Evolutionary conservation across 2,329 filamentous ascomycete genomes (phyloP).

Genomic region (Sordariomycetes sp.): DNA sequence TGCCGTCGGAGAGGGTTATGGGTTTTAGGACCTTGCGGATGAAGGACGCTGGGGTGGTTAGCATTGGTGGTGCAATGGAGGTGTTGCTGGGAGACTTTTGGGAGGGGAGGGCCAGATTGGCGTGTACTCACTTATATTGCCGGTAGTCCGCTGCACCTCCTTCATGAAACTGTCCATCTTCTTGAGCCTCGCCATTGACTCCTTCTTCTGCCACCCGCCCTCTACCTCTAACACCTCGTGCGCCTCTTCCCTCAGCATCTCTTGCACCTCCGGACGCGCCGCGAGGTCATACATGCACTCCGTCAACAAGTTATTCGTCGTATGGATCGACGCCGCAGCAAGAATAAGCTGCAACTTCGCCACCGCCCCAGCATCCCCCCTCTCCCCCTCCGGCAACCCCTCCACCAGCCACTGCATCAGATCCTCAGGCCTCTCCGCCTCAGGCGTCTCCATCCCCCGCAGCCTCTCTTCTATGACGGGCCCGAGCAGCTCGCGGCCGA

Average conservation of each 20-base stretch:
- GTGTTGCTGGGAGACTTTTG: neutral
- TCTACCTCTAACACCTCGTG: constrained; percentile 24
- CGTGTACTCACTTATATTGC: constrained; percentile 23
- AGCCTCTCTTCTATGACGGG: constrained; percentile 33
- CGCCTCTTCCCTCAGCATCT: constrained; percentile 34
- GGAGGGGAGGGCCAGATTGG: neutral
- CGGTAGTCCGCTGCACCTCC: constrained; percentile 24
- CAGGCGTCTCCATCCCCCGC: constrained; percentile 21
- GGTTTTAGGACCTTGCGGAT: constrained; percentile 31
- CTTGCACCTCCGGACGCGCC: constrained; percentile 30
- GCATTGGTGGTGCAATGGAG: neutral
- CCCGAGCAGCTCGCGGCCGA: constrained; percentile 26
- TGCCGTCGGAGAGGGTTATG: constrained; percentile 30
- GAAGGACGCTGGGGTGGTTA: constrained; percentile 21
- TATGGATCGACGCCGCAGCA: constrained; percentile 29
- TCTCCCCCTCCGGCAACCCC: constrained; percentile 22
- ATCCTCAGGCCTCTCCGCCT: constrained; percentile 23
- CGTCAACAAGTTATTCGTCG: constrained; percentile 27
- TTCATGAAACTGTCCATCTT: constrained; percentile 36
- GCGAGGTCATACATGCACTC: constrained; percentile 37
- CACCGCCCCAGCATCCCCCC: constrained; percentile 21
- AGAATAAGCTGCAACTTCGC: constrained; percentile 29
- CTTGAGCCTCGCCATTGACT: constrained; percentile 27
- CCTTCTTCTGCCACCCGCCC: constrained; percentile 25
- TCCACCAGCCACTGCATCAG: constrained; percentile 31